Evolutionary conservation across 2,329 filamentous ascomycete genomes (phyloP).

Genomic region (Xylaria sp.): DNA sequence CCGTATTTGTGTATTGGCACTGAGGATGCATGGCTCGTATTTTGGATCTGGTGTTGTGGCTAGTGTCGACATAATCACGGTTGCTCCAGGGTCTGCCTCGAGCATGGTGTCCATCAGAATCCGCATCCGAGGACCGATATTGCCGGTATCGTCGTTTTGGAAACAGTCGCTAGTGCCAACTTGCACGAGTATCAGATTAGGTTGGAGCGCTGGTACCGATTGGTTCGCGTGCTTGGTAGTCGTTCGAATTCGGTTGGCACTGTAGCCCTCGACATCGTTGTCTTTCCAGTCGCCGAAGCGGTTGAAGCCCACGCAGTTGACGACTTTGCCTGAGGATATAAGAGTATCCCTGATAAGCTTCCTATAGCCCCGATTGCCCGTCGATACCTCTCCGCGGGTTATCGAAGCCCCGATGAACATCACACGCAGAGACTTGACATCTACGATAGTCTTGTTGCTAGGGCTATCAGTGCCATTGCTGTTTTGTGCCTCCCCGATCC

Average conservation of each 20-base stretch:
- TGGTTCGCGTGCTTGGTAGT: constrained; percentile 41
- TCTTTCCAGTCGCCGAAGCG: constrained; percentile 46
- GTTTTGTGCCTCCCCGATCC: constrained; percentile 10
- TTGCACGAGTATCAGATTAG: constrained; percentile 47
- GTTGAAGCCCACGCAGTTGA: constrained; percentile 48
- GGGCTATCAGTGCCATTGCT: constrained; percentile 19
- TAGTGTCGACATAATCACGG: constrained; percentile 46
- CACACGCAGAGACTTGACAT: constrained; percentile 41
- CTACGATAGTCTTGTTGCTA: background rate
- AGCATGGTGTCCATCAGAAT: constrained; percentile 41
- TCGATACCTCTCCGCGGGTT: constrained; percentile 43
- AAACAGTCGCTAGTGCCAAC: constrained; percentile 48
- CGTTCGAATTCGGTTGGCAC: constrained; percentile 42
- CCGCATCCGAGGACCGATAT: constrained; percentile 42
- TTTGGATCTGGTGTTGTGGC: constrained; percentile 41
- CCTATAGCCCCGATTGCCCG: constrained; percentile 44
- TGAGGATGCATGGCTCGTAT: constrained; percentile 43
- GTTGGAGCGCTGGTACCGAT: constrained; percentile 43
- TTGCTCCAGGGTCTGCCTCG: constrained; percentile 39
- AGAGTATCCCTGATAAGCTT: constrained; percentile 45
- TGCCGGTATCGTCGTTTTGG: constrained; percentile 40
- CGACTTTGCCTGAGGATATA: constrained; percentile 41
- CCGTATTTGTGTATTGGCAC: constrained; percentile 46
- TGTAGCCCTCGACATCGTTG: constrained; percentile 47
- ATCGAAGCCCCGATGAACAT: constrained; percentile 48